phyloP scores from a whole-genome alignment of 2,329 filamentous ascomycete genomes.

The Davidsoniella eucalypti region DNA sequence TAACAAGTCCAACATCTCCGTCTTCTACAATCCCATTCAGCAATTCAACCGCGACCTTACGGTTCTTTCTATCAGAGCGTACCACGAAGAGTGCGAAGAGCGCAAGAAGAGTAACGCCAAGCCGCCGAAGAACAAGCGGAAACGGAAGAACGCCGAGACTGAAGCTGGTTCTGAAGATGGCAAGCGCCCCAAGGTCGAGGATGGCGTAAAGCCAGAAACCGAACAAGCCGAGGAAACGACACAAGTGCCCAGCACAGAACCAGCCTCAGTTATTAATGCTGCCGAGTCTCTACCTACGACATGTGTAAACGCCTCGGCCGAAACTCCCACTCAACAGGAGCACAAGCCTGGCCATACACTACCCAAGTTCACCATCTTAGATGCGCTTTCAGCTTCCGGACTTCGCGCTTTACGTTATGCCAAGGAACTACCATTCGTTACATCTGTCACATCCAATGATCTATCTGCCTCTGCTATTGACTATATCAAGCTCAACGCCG shows the following conservation, averaged over 20 bases:
- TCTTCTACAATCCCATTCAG: constrained; percentile 98
- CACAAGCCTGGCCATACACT: constrained; percentile 16
- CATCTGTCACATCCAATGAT: constrained; percentile 77
- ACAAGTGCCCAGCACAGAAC: not conserved
- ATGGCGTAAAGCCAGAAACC: not conserved
- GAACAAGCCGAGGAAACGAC: not conserved
- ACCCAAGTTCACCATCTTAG: constrained; percentile 63
- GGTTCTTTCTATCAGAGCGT: constrained; percentile 79
- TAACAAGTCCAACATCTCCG: constrained; percentile 44
- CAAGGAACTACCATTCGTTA: constrained; percentile 73
- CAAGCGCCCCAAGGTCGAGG: constrained; percentile 17
- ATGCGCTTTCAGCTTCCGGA: constrained; percentile 87
- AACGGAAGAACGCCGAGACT: constrained; percentile 25
- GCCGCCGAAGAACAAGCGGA: constrained; percentile 21
- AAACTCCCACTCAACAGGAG: not conserved
- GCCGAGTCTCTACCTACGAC: not conserved
- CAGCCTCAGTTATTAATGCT: not conserved
- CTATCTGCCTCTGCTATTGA: constrained; percentile 60
- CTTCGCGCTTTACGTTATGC: constrained; percentile 82
- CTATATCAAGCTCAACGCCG: constrained; percentile 69
- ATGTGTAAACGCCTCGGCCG: not conserved
- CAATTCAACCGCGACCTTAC: constrained; percentile 97
- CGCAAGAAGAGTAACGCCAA: constrained; percentile 23
- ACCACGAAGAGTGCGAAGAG: constrained; percentile 50
- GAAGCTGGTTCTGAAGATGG: constrained; percentile 17